Conservation (phyloP, 345 rosid genomes). For the Eucalyptus decipiens region DNA sequence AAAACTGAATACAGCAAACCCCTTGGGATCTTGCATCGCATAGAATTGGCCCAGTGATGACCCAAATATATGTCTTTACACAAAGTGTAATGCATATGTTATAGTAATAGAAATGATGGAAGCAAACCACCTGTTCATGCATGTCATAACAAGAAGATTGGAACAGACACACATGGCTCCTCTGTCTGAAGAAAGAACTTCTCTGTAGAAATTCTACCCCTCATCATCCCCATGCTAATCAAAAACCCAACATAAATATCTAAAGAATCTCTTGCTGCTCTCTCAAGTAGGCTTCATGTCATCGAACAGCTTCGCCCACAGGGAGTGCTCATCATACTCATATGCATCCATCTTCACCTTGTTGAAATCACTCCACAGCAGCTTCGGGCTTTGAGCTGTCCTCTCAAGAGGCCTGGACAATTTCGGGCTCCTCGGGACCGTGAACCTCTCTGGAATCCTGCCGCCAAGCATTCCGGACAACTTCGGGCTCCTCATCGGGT, state of each 20-base stretch:
- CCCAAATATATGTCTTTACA: not conserved
- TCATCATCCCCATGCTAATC: not conserved
- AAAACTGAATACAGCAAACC: not conserved
- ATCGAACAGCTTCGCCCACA: conserved; percentile 58
- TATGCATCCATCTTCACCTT: conserved; percentile 1
- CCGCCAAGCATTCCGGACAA: conserved; percentile 28
- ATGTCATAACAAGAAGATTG: not conserved
- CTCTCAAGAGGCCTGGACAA: not conserved
- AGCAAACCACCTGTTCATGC: not conserved
- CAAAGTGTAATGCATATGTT: not conserved
- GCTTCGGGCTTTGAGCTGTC: not conserved
- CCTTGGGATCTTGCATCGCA: not conserved
- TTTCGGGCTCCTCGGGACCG: conserved; percentile 1
- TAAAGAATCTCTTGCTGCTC: not conserved
- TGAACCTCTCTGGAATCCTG: not conserved
- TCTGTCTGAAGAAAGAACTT: not conserved
- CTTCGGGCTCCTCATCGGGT: conserved; percentile 23
- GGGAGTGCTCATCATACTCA: conserved; percentile 25
- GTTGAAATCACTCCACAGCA: not conserved
- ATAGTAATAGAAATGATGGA: not conserved
- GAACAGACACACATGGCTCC: not conserved
- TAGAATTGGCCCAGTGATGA: not conserved
- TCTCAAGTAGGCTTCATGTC: conserved; percentile 76
- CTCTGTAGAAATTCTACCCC: not conserved
- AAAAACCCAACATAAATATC: not conserved